Percentiles rank a stretch among this genome's conserved stretches.
Conservation (phyloP, 768 basidiomycete genomes). For the Trametes cingulata region DNA sequence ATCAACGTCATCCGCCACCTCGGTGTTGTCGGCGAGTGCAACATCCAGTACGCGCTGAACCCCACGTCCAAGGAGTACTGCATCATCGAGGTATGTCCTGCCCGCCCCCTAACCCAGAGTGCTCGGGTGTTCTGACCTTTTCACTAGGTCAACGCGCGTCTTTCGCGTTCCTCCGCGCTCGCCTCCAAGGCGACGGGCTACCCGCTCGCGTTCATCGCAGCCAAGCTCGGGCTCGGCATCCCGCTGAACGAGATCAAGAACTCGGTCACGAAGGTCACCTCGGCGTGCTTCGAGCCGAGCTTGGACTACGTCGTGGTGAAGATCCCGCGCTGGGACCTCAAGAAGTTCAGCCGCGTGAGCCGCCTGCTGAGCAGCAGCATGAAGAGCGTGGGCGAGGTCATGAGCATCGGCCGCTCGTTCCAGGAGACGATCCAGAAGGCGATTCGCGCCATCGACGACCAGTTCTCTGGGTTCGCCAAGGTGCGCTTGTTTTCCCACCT, state of each 20-base stretch:
- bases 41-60: constrained; percentile 98
- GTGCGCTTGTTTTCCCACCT: constrained; percentile 40
- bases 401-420: constrained; percentile 98
- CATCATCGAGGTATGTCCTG: constrained; percentile 80
- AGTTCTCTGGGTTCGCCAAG: constrained; percentile 90
- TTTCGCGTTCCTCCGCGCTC: constrained; percentile 95
- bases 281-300: constrained; percentile 97
- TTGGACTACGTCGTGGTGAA: constrained; percentile 98
- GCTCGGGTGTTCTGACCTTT: not conserved
- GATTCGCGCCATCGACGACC: constrained; percentile 94
- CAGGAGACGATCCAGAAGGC: constrained; percentile 99
- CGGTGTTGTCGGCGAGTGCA: constrained; percentile 97
- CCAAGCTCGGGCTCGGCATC: constrained; percentile 95
- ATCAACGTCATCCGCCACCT: constrained; percentile 99
- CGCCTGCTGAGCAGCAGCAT: constrained; percentile 90
- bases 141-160: constrained; percentile 84
- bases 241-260: constrained; percentile 98
- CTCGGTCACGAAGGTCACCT: constrained; percentile 93
- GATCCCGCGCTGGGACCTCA: constrained; percentile 98
- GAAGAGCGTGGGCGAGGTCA: constrained; percentile 99
- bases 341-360: constrained; percentile 96
- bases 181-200: constrained; percentile 99
- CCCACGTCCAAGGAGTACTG: constrained; percentile 95
- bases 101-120: not conserved
- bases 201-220: constrained; percentile 96